Evolutionary conservation across 345 rosid species (phyloP), one percentile per base, ranked within the genome.

Genomic region (Boechera retrofracta): DNA sequence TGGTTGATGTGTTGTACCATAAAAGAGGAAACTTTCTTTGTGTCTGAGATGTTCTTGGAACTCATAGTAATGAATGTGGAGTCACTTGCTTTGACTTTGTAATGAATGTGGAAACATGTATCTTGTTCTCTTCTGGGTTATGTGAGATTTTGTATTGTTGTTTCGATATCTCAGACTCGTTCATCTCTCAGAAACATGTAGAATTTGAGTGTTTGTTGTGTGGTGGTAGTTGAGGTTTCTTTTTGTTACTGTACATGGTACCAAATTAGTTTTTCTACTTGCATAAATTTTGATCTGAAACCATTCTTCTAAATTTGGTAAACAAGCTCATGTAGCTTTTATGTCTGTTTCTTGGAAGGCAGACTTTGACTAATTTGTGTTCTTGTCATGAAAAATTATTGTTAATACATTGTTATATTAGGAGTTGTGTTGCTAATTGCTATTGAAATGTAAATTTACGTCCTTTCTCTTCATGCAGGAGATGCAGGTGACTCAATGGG

Each of bases 401-500:
- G 16, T 16, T 16, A 16, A 16, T 16, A 16, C 16, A 16, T 16
- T 16, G 16, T 16, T 16, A 16, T 16, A 16, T 16, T 16, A 16
- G 16, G 16, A 16, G 16, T 16, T 16, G 16, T 16, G 16, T 16
- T 16, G 16, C 16, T 16, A 16, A 16, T 16, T 21, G 21, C 21
- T 21, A 21, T 21, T 21, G 21, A 21, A 21, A 47, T 18, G 54
- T 58, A 32, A n/a, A 35, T 26, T 36, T 24, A 61, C 15, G 7
- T 39, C 21, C 21, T 45, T 32, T 56, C 7, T 45, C 12, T 38
- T 47, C 57, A 31, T 36, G 21, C 39, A 69, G 52, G 55, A 59
- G 28, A 54, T 77, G 77, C 54, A 61, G 72, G 74, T 41, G 81
- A 77, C 54, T 80, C 85, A 48, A 35, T 78, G 62, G 83, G 82